Percentiles rank a stretch among this genome's conserved stretches.
These are phyloP conservation scores for Pachysandra terminalis DNA, from an alignment of 164 flowering plant species.

Conservation along the genomic window DNA sequence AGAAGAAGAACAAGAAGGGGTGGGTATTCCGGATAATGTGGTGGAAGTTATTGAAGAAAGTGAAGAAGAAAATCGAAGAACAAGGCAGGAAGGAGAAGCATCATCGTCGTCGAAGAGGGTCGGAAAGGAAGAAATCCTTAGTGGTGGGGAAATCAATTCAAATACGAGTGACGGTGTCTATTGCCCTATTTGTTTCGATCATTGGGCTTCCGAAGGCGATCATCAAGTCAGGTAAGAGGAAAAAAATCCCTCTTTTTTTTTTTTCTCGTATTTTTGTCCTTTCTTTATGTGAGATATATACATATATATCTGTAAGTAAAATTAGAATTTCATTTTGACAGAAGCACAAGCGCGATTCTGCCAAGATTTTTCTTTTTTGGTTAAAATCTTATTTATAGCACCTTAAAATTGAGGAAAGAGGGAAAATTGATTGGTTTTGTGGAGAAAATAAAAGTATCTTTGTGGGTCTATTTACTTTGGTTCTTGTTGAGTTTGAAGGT, in stretches of 20 bases:
- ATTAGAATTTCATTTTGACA: no score
- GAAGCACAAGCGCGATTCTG: no score
- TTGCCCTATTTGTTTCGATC: conserved; percentile 71
- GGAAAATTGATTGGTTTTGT: no score
- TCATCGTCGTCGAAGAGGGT: conserved; percentile 2
- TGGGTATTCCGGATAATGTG: not conserved
- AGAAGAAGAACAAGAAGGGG: not conserved
- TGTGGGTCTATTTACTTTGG: no score
- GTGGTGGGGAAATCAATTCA: not conserved
- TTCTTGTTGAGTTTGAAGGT: no score
- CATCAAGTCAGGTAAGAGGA: conserved; percentile 33
- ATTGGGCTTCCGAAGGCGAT: conserved; percentile 52
- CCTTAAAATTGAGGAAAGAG: no score
- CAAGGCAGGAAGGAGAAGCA: not conserved
- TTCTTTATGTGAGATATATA: not conserved
- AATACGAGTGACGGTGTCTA: conserved; percentile 47
- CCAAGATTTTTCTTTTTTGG: no score
- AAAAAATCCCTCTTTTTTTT: not conserved
- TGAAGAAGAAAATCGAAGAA: not conserved
- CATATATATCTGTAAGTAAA: no score
- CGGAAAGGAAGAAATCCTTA: not conserved
- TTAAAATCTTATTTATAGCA: no score
- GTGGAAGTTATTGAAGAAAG: not conserved
- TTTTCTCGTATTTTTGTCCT: not conserved
- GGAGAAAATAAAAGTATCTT: no score